These are phyloP conservation scores for Microcyclospora pomicola DNA, from an alignment of 2,329 filamentous ascomycete genomes.

Conservation along the genomic window DNA sequence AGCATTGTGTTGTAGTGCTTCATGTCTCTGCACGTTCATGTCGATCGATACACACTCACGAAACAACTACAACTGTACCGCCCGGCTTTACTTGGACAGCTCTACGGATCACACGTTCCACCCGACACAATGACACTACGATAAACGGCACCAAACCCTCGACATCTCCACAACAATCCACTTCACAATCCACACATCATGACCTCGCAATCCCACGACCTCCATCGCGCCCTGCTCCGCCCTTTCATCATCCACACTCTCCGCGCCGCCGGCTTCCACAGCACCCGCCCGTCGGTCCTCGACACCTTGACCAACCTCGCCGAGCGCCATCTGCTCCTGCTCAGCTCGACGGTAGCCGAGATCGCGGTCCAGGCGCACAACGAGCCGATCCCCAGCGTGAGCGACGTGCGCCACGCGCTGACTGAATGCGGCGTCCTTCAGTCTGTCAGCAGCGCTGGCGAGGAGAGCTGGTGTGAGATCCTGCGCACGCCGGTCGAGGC, in stretches of 20 bases:
- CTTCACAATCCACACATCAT: neutral
- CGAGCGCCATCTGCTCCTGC: constrained; percentile 61
- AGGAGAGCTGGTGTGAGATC: constrained; percentile 51
- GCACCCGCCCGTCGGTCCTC: constrained; percentile 65
- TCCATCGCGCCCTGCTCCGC: constrained; percentile 67
- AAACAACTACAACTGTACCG: too few species aligned
- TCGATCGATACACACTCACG: too few species aligned
- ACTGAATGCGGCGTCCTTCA: constrained; percentile 64
- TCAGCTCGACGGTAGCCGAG: constrained; percentile 57
- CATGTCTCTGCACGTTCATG: too few species aligned
- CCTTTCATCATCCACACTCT: constrained; percentile 83
- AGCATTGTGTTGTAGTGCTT: too few species aligned
- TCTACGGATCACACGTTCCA: too few species aligned
- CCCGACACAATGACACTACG: too few species aligned
- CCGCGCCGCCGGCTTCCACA: constrained; percentile 79
- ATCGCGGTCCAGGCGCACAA: constrained; percentile 60
- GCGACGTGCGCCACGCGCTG: constrained; percentile 74
- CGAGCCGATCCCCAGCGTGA: constrained; percentile 48
- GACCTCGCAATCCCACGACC: constrained; percentile 20
- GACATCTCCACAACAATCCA: too few species aligned
- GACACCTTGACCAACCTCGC: constrained; percentile 82
- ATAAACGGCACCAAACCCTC: too few species aligned
- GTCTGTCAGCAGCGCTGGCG: constrained; percentile 51
- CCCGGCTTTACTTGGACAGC: too few species aligned
- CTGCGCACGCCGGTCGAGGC: constrained; percentile 32